Evolutionary conservation across 352 stramenopile genomes (phyloP), one percentile per base, ranked within the genome.

Genomic region (Pythium aristosporum): DNA sequence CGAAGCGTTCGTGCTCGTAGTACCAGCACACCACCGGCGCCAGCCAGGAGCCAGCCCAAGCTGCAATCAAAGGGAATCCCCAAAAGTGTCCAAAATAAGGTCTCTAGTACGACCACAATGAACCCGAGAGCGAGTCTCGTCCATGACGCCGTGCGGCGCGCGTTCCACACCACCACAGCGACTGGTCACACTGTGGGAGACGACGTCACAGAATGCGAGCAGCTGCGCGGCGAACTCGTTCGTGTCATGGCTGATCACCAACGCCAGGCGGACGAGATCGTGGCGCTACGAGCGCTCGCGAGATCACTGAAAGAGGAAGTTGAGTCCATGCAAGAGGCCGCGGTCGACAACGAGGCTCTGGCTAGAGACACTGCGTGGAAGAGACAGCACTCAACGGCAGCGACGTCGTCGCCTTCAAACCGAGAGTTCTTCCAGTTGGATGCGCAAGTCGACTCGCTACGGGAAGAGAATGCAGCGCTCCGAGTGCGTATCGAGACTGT

Each of bases 211-310:
- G 77, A 87, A 30, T 85, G 75, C 30, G 63, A 64, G 30, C 68
- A 68, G 2, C 66, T 89, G 46, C 76, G 80, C n/a, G 69, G 73
- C 30, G 71, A 87, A 41, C 54, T 89, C 7, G 68, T 87, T 57
- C 68, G 70, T 28, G 72, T 80, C 8, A 52, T 88, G 23, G 43
- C 64, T 0, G 70, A 85, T 42, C 74, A 83, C n/a, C 63, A 80
- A 42, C 71, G 73, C 23, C 79, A 87, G 63, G 69, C 78, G 47
- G 79, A 89, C 25, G 80, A 88, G 60, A 80, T 89, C 41, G 73
- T 86, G 7, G 80, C 75, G 11, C 43, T 89, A 12, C 74, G 79
- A 54, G 77, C 78, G 15, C 58, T 89, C 8, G 80, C 79, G 13
- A 75, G 67, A 42, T 82, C 78, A 1, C 57, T 89, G 5, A 85